Base-by-base conservation (phyloP, 2,329 filamentous ascomycete species). In the Magnaporthiopsis rhizophila region DNA sequence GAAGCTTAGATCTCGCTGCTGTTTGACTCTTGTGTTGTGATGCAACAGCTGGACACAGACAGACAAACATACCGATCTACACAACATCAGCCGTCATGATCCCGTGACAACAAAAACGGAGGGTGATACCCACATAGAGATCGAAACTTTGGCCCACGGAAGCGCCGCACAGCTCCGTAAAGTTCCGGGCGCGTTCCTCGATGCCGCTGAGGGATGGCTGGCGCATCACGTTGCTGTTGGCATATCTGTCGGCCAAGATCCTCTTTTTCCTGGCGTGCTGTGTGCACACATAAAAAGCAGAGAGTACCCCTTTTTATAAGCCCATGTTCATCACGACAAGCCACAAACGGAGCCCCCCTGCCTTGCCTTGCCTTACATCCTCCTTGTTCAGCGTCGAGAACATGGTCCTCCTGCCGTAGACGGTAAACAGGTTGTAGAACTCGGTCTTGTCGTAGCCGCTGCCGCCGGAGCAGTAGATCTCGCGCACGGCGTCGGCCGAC, bases 371-470 rank as follows among this genome's bases (percentile, higher is more conserved):
- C 13, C 36, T 38, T 69, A 83, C 82, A 68, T 81, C 78, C 7
- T 79, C 77, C 70, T 84, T 86, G 64, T 81, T 79, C 65, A 86
- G 69, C 0, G 80, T 86, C 21, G 82, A 82, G 67, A 87, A 87
- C 84, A 87, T 86, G 64, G 83, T 86, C 67, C 83, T 81, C 66
- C 80, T 79, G 13, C 80, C 82, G 67, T 84, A 87, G 3, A 86
- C 77, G 65, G 71, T 81, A 67, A 89, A 88, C 24, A 88, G 72
- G 66, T 85, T 75, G 69, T 89, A 89, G 68, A 88, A 88, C 65
- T 84, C 81, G 0, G 84, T 86, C 75, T 88, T 88, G 70, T 88
- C 84, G 70, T 84, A 88, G 30, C 85, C 86, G 69, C 84, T 87
- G 4, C 85, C 85, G 0, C 81, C 81, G 0, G 82, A 83, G 67